Evolutionary conservation across 306 rosid genomes (phyloP), one percentile per base, ranked within the genome.

Genomic region (Vicia villosa): DNA sequence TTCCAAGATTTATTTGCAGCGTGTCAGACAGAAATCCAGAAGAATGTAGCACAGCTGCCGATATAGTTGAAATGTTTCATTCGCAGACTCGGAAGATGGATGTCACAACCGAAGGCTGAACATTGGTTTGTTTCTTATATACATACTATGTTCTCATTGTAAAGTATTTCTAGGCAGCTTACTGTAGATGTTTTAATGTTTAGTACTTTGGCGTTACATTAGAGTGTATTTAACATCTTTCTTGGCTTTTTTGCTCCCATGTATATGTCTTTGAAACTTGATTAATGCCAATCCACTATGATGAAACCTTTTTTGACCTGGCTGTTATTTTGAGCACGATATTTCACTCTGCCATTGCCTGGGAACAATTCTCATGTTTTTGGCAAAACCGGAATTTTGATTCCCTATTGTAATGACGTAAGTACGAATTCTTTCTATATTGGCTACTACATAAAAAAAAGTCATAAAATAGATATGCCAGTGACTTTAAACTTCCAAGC

Each of bases 1-100:
- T 92, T 70, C 98, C 96, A 4, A 85, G 96, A 75, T 92, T 83
- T 67, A 52, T 88, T 57, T 19, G 84, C 66, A 34, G 64, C 0
- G 76, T 82, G 41, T 49, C 78, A 3, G 98, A 89, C 77, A 77
- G 96, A 79, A 86, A 86, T 57, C 91, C 96, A 5, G 96, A 92
- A 59, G 95, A 88, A 77, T 89, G 96, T 80, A 92, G 91, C 79
- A 83, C 93, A 2, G 83, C 87, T 73, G 64, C 80, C 0, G 96
- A 92, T 66, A 79, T 92, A 70, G 93, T 83, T 30, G 91, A 85
- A 55, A 82, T 89, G 92, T 92, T 87, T 77, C 82, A 75, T 59
- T 83, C 89, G 36, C 98, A 92, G 70, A 78, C 89, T 1, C 73
- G 98, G 80, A 92, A 90, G 85, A 92, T 88, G 93, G 96, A 89